Evolutionary conservation across 2,329 filamentous ascomycete species (phyloP), one percentile per base, ranked within the genome.

Genomic region (Trichophyton simii): DNA sequence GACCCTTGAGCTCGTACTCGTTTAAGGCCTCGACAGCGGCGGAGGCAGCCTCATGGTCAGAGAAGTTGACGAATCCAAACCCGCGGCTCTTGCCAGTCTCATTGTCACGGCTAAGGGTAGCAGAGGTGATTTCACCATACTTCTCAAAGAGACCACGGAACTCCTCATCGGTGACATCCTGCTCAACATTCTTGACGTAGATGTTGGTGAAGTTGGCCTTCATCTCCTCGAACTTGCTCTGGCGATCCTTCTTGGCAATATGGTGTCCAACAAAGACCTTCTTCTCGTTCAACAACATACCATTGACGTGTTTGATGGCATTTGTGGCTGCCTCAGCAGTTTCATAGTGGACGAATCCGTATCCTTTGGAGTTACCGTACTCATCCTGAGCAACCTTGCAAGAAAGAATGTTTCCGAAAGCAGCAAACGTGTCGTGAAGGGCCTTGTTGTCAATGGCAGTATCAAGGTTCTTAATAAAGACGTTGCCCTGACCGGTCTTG

Each of bases 211-310:
- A 99, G 83, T 99, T 99, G 77, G 94, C 94, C 87, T 99, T 99
- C 92, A 99, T 99, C 83, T 99, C 94, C 82, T 99, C 94, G 70
- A 97, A 97, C 82, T 99, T 99, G 89, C 90, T 96, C 84, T 97
- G 94, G 71, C 94, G 92, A 75, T 99, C 94, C 84, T 97, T 97
- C 88, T 97, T 97, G 76, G 94, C 91, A 72, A 99, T 97, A 80
- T 99, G 94, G 79, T 96, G 92, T 67, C 94, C 94, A 69, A 99
- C 94, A 70, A 95, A 99, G 67, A 99, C 94, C 85, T 99, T 99
- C 87, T 99, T 99, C 85, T 99, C 94, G 80, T 99, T 99, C 74
- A 99, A 79, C 76, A 99, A 82, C 94, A 99, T 99, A 76, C 94
- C 94, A 77, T 99, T 99, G 73, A 99, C 94, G 73, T 95, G 91